Evolutionary conservation across 1,139 yeast species (phyloP), one percentile per base, ranked within the genome.

Genomic region (Lodderomyces elongisporus): DNA sequence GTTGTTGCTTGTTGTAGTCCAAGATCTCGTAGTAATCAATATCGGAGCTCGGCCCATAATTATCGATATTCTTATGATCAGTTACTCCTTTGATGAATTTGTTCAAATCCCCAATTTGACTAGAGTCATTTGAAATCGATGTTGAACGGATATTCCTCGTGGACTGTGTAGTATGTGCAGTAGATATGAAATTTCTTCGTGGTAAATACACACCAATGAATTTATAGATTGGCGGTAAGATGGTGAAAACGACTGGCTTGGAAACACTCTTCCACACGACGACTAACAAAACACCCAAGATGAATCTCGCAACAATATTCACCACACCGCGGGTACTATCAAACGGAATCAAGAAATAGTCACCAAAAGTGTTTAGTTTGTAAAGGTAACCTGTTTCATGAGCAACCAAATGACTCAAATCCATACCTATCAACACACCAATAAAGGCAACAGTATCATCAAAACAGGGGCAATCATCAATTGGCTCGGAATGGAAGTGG

Each of bases 381-480:
- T 53, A 51, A 31, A 49, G 52, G 46, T 48, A 59, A 22, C 46
- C 45, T 2, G 64, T 54, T 23, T 57, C 50, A 14, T 50, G 42
- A 20, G 56, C 56, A 6, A 46, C 33, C 72, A 81, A 75, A 42
- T 73, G 74, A 9, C 79, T 70, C 25, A 79, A 43, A 41, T 79
- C 87, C 17, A 80, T 48, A 0, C 97, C 97, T 32, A 82, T 66
- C 14, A 88, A 70, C 18, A 91, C 98, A 2, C 96, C 96, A 36
- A 88, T 64, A 48, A 91, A 91, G 3, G 97, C 95, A 14, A 91
- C 96, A 6, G 93, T 79, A 51, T 91, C 98, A 50, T 87, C 97
- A 54, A 83, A 89, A 54, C 98, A 91, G 0, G 98, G 98, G 53
- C 98, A 91, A 48, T 82, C 84, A 48, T 91, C 98, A 9, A 85